phyloP scores from a whole-genome alignment of 495 filamentous ascomycete species.

The Penicillium alfredii region DNA sequence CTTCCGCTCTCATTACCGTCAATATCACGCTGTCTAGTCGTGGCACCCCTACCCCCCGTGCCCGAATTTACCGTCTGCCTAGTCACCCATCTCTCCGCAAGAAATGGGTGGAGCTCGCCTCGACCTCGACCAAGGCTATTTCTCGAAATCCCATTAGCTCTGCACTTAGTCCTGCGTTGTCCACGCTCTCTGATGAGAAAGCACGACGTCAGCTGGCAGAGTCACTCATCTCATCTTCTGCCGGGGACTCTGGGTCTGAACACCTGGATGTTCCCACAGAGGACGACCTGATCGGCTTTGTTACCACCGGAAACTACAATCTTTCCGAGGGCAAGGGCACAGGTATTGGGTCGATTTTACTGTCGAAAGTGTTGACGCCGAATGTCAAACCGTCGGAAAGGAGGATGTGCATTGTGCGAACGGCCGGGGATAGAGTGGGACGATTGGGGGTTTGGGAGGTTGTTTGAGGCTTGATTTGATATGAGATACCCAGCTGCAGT shows the following conservation, averaged over 20 bases:
- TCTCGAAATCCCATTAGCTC: too few relatives aligned
- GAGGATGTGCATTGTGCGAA: conserved; percentile 71
- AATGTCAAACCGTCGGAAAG: conserved; percentile 26
- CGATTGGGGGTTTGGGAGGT: conserved; percentile 77
- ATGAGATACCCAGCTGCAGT: conserved; percentile 4
- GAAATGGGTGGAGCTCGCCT: conserved; percentile 47
- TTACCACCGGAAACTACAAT: conserved; percentile 81
- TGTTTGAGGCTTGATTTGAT: conserved; percentile 37
- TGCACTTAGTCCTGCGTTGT: too few relatives aligned
- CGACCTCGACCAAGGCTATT: conserved; percentile 6
- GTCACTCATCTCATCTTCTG: conserved; percentile 38
- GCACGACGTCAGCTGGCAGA: conserved; percentile 48
- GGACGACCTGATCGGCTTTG: conserved; percentile 81
- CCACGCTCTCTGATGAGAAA: conserved; percentile 31
- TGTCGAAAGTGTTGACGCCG: conserved; percentile 46
- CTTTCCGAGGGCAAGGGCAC: conserved; percentile 69
- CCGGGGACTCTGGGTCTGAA: conserved; percentile 36
- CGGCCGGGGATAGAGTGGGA: conserved; percentile 68
- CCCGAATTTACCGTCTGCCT: conserved; percentile 69
- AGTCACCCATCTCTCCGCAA: conserved; percentile 39
- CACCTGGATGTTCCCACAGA: conserved; percentile 65
- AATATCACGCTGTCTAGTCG: conserved; percentile 52
- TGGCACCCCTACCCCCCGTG: conserved; percentile 55
- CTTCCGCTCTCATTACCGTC: conserved; percentile 48
- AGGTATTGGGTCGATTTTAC: conserved; percentile 65